These are phyloP conservation scores for Yamadazyma taylorii DNA, from an alignment of 1,139 yeast genomes.

Conservation along the genomic window DNA sequence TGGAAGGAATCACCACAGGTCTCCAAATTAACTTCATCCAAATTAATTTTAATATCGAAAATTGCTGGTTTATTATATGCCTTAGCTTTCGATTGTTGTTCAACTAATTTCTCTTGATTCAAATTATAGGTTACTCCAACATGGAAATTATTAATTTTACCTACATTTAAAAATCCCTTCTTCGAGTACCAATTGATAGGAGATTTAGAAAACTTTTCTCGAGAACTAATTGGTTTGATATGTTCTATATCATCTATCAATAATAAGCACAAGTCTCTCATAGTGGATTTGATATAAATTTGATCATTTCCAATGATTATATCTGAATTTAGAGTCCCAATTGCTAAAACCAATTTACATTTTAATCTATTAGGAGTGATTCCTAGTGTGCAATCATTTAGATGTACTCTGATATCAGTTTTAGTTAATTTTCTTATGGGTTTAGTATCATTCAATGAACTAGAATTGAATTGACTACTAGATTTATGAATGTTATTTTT, in stretches of 20 bases:
- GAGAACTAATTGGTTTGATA: slow-evolving; percentile 13
- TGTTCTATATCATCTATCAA: slow-evolving; percentile 57
- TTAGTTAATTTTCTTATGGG: slow-evolving; percentile 5
- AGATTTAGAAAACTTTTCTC: neutral
- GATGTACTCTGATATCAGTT: slow-evolving; percentile 42
- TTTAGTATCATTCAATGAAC: slow-evolving; percentile 1
- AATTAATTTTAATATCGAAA: slow-evolving; percentile 45
- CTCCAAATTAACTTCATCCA: slow-evolving; percentile 53
- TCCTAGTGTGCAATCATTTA: slow-evolving; percentile 56
- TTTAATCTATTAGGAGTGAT: slow-evolving; percentile 57
- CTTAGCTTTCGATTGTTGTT: slow-evolving; percentile 10
- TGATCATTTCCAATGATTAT: slow-evolving; percentile 34
- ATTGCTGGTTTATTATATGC: slow-evolving; percentile 22
- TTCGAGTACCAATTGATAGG: slow-evolving; percentile 21
- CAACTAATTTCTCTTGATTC: slow-evolving; percentile 8
- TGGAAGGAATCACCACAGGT: slow-evolving; percentile 86
- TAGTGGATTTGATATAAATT: slow-evolving; percentile 41
- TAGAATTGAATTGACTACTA: neutral
- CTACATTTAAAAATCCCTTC: slow-evolving; percentile 48
- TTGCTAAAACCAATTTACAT: slow-evolving; percentile 51
- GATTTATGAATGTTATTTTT: slow-evolving; percentile 2
- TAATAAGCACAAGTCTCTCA: slow-evolving; percentile 46
- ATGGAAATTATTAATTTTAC: slow-evolving; percentile 41
- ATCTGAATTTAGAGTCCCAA: slow-evolving; percentile 56
- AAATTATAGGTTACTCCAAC: slow-evolving; percentile 38